Base-by-base conservation (phyloP, 257 asterid species). In the Paraleonurus japonicus region DNA sequence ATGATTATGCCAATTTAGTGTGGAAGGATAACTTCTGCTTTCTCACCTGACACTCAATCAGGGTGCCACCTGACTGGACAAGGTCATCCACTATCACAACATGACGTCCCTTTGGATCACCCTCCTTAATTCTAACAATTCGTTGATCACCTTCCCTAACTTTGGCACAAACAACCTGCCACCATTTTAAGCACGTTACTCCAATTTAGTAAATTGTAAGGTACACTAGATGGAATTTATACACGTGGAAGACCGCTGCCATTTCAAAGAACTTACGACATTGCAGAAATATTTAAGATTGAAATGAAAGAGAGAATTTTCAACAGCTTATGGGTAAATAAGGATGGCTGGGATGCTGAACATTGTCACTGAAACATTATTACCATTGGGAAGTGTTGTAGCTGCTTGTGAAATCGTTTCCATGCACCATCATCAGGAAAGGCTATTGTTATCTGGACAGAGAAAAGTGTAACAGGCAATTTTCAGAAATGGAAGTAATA, bases 381-480 rank as follows among this genome's bases (percentile, higher is more conserved):
- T 91, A 95, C 99, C 95, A 81, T 89, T 4, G 99, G 99, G 68
- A 95, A 95, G 87, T 95, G 99, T 82, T 95, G 99, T 32, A 95
- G 89, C 86, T 89, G 99, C 86, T 92, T 89, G 91, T 95, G 92
- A 79, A 95, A 95, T 67, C 99, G 89, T 82, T 95, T 95, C 97
- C 99, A 91, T 47, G 99, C 98, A 59, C 99, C 98, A 81, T 95
- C 99, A 71, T 95, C 99, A 15, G 99, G 99, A 79, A 95, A 95
- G 65, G 99, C 99, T 74, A 95, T 73, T 45, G 98, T 83, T 83
- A 95, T 88, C 99, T 95, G 79, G 54, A 79, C 22, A 73, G 12
- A 71, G 62, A 67, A 72, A 64, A 74, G 48, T 26, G 12, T 35
- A 78, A 37, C 17, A 12, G 20, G 16, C 45, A 55, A 51, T 9